Evolutionary conservation across 352 stramenopile genomes (phyloP), one percentile per base, ranked within the genome.

Genomic region (Paralagenidium karlingii): DNA sequence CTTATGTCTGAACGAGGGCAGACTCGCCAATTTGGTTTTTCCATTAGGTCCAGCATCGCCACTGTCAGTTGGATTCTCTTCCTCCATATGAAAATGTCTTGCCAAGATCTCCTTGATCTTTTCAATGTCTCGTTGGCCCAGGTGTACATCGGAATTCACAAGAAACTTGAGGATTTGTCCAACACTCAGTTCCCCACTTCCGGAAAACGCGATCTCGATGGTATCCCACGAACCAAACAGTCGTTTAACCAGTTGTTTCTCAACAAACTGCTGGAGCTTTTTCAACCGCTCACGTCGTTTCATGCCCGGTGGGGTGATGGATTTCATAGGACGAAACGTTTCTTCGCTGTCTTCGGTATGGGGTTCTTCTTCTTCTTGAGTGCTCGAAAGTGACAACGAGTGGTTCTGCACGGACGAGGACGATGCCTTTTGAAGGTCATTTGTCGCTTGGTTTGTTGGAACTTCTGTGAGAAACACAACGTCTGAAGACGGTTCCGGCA

Each of bases 131-230:
- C 45, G 48, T 0, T 55, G 49, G 19, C 66, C 70, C 24, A 85
- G 45, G n/a, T 85, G 63, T 1, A 83, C 62, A 33, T 82, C 68
- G 3, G 71, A 85, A 29, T 67, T 53, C 29, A 81, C 63, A 11
- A 85, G 42, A 26, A 85, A 82, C 29, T 85, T 83, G 26, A 79
- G 48, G 38, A 85, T 79, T 34, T 85, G 71, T 1, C 56, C 40
- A 5, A 69, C 43, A 0, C 60, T 78, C 47, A 85, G 71, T n/a
- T 82, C 66, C 0, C 68, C 68, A 33, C 66, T 80, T 1, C 66
- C 67, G 0, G 61, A 52, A 41, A 85, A 75, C 20, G 71, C 66
- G 37, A 79, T 67, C 46, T 85, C 66, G 39, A 85, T 83, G 3
- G 63, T 75, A 29, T 80, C 71, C 71, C 68, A 83, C 24, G 63